Base-by-base conservation (phyloP, 2,329 filamentous ascomycete genomes). In the Fusarium bactridioides region DNA sequence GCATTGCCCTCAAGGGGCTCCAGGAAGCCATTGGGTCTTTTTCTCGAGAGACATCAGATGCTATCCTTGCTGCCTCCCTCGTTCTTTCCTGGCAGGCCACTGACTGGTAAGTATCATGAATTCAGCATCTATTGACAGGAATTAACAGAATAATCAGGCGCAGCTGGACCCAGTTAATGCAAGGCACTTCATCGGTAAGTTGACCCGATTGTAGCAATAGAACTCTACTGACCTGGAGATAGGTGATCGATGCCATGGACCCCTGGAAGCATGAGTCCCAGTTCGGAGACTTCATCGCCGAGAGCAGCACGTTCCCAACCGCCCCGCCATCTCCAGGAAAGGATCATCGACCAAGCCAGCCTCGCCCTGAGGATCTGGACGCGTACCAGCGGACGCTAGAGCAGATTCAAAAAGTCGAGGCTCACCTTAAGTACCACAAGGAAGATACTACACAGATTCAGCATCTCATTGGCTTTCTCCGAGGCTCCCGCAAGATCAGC, bases 41-140 rank as follows among this genome's bases (percentile, higher is more conserved):
- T 82, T 97, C 93, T 5, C 91, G 90, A 76, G 90, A 92, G 58
- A 97, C 94, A 69, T 95, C 94, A 4, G 95, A 99, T 82, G 94
- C 95, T 47, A 92, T 98, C 70, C 88, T 99, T 61, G 95, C 95
- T 31, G 94, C 95, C 37, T 98, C 95, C 31, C 90, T 98, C 48
- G 89, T 98, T 53, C 88, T 99, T 55, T 97, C 95, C 41, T 98
- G 96, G 95, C 95, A 98, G 84, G 93, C 94, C 62, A 96, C 92
- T 67, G 95, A 98, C 84, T 98, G 95, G 95, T 97, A 88, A 86
- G 91, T 63, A 31, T 27, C 54, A 40, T 35, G 27, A n/a, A 62
- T 40, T 31, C 38, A 38, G 21, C 40, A 44, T 47, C 33, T 50
- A 43, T 40, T 47, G 33, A 58, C 27, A 23, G 25, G 31, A 50